These are phyloP conservation scores for Carallia pectinifolia DNA, from an alignment of 345 rosid genomes.

Conservation along the genomic window DNA sequence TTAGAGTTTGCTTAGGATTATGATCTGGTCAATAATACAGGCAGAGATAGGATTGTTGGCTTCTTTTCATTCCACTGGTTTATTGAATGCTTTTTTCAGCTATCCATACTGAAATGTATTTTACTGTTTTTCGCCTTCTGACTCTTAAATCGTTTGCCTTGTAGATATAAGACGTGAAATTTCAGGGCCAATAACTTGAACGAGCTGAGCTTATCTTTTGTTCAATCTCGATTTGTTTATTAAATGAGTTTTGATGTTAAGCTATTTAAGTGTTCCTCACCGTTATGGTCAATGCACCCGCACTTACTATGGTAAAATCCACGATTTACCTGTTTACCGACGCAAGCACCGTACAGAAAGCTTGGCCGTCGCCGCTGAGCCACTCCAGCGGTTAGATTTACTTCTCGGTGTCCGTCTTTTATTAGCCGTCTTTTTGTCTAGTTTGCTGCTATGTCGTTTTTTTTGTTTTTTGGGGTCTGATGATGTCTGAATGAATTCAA, in stretches of 20 bases:
- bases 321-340: too few relatives aligned
- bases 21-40: conserved; percentile 14
- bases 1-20: conserved; percentile 27
- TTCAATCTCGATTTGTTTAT: too few relatives aligned
- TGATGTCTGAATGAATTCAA: background rate
- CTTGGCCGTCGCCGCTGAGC: background rate
- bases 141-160: background rate
- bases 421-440: too few relatives aligned
- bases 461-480: background rate
- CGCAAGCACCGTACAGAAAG: too few relatives aligned
- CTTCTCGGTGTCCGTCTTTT: too few relatives aligned
- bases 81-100: conserved; percentile 6
- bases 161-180: conserved; percentile 10
- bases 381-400: too few relatives aligned
- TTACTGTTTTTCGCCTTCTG: background rate
- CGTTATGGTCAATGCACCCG: too few relatives aligned
- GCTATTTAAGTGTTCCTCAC: too few relatives aligned
- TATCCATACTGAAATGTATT: background rate
- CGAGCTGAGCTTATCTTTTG: too few relatives aligned
- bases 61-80: conserved; percentile 5
- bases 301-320: too few relatives aligned
- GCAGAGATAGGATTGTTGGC: conserved; percentile 10
- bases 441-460: too few relatives aligned
- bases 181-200: background rate
- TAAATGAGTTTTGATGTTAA: too few relatives aligned